Percentiles rank a stretch among this genome's conserved stretches.
phyloP scores from a whole-genome alignment of 83 land plant species.

The Picea mariana region DNA sequence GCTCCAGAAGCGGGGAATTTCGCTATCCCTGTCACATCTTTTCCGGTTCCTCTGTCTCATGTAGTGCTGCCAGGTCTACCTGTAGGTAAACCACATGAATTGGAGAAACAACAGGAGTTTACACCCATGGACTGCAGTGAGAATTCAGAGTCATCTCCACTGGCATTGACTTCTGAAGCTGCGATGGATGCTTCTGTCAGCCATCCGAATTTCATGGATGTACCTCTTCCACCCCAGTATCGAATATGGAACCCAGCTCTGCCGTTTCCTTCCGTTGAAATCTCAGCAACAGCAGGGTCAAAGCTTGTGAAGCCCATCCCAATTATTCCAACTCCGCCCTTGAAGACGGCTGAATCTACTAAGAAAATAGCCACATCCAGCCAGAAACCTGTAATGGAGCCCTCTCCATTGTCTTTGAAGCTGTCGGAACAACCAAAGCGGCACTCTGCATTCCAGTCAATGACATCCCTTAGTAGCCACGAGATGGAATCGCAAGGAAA shows the following conservation, averaged over 20 bases:
- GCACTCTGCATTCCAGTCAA: slow-evolving; percentile 63
- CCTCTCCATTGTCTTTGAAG: slow-evolving; percentile 41
- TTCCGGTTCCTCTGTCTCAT: slow-evolving; percentile 11
- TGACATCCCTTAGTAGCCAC: slow-evolving; percentile 21
- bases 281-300: slow-evolving; percentile 23
- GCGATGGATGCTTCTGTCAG: slow-evolving; percentile 2
- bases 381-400: slow-evolving; percentile 21
- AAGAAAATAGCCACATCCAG: slow-evolving; percentile 17
- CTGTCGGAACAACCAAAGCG: slow-evolving; percentile 34
- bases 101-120: not conserved
- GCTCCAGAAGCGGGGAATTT: slow-evolving; percentile 4
- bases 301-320: slow-evolving; percentile 55
- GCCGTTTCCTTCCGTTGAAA: slow-evolving; percentile 18
- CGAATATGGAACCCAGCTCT: slow-evolving; percentile 28
- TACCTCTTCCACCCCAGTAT: slow-evolving; percentile 29
- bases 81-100: slow-evolving; percentile 3
- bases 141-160: slow-evolving; percentile 10
- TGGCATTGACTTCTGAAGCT: slow-evolving; percentile 17
- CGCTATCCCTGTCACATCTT: not conserved
- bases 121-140: slow-evolving; percentile 13
- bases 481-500: slow-evolving; percentile 27
- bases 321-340: slow-evolving; percentile 32
- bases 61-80: slow-evolving; percentile 15
- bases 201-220: slow-evolving; percentile 14
- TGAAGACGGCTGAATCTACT: slow-evolving; percentile 45